Conservation (phyloP, 495 filamentous ascomycete genomes). For the Sordaria brevicollis region DNA sequence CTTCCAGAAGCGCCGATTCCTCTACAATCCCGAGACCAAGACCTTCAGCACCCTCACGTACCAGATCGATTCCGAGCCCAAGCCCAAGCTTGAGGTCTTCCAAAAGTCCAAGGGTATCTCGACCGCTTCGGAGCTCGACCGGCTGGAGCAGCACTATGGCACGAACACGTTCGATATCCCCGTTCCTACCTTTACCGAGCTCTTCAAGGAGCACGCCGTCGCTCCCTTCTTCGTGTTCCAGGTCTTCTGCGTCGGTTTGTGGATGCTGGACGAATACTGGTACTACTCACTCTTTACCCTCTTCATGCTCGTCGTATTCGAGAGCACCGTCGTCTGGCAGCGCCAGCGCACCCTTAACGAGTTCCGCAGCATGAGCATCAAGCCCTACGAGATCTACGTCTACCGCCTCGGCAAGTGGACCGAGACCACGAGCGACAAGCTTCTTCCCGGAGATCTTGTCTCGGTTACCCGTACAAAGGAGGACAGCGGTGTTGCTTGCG, state of each 20-base stretch:
- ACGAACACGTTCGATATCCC: slow-evolving; percentile 97
- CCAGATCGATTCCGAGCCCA: slow-evolving; percentile 74
- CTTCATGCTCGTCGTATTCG: slow-evolving; percentile 95
- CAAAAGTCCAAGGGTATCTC: slow-evolving; percentile 67
- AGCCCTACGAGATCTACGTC: slow-evolving; percentile 90
- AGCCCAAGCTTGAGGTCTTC: slow-evolving; percentile 63
- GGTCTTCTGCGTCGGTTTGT: slow-evolving; percentile 95
- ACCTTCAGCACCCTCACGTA: slow-evolving; percentile 76
- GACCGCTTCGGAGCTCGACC: slow-evolving; percentile 58
- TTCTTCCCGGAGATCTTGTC: slow-evolving; percentile 91
- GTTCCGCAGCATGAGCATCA: slow-evolving; percentile 98
- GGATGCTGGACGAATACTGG: slow-evolving; percentile 99
- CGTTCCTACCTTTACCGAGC: slow-evolving; percentile 86
- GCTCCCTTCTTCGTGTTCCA: slow-evolving; percentile 99
- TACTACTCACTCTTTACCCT: slow-evolving; percentile 99
- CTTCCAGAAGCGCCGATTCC: slow-evolving; percentile 96
- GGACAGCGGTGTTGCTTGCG: slow-evolving; percentile 91
- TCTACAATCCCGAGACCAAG: slow-evolving; percentile 60
- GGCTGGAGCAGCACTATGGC: slow-evolving; percentile 85
- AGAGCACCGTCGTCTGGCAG: slow-evolving; percentile 99
- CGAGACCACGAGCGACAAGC: slow-evolving; percentile 84
- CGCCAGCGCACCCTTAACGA: slow-evolving; percentile 92
- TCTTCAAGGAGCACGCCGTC: slow-evolving; percentile 97
- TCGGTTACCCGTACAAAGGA: slow-evolving; percentile 94
- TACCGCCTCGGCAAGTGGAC: slow-evolving; percentile 77